These are phyloP conservation scores for Haberlea rhodopensis DNA, from an alignment of 257 asterid genomes.

Conservation along the genomic window DNA sequence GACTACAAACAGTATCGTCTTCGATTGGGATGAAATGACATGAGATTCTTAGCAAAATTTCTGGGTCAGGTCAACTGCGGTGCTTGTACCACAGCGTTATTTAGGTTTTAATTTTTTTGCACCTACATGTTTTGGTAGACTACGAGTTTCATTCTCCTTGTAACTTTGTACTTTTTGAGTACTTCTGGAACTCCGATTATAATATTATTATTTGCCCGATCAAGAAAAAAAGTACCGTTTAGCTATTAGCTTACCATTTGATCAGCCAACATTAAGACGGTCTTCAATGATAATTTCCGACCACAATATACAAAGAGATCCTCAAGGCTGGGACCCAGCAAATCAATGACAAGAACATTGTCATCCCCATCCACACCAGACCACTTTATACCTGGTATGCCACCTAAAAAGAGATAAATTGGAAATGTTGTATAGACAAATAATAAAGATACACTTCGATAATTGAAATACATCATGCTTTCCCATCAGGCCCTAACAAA, in stretches of 20 bases:
- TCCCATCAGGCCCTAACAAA: conserved; percentile 2
- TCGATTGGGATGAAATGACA: too few relatives aligned
- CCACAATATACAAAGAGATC: conserved; percentile 93
- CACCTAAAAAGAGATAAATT: conserved; percentile 51
- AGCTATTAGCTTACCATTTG: conserved; percentile 68
- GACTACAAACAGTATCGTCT: too few relatives aligned
- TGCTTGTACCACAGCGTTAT: too few relatives aligned
- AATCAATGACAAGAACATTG: conserved; percentile 82
- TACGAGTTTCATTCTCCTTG: too few relatives aligned
- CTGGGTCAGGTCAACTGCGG: too few relatives aligned
- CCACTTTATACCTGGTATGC: conserved; percentile 85
- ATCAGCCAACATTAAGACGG: conserved; percentile 89
- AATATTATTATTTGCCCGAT: too few relatives aligned
- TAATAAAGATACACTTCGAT: conserved; percentile 16
- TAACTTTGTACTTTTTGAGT: too few relatives aligned
- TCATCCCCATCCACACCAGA: conserved; percentile 91
- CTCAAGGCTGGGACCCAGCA: conserved; percentile 93
- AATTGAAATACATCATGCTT: conserved; percentile 1
- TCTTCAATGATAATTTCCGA: conserved; percentile 84
- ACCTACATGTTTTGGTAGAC: too few relatives aligned
- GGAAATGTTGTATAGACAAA: conserved; percentile 6
- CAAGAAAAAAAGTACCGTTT: conserved; percentile 9
- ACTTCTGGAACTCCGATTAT: too few relatives aligned
- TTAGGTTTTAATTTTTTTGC: too few relatives aligned
- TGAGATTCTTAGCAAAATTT: too few relatives aligned